Evolutionary conservation across 1,284 basidiomycete species (phyloP), one percentile per base, ranked within the genome.

Genomic region (Cutaneotrichosporon dermatis): DNA sequence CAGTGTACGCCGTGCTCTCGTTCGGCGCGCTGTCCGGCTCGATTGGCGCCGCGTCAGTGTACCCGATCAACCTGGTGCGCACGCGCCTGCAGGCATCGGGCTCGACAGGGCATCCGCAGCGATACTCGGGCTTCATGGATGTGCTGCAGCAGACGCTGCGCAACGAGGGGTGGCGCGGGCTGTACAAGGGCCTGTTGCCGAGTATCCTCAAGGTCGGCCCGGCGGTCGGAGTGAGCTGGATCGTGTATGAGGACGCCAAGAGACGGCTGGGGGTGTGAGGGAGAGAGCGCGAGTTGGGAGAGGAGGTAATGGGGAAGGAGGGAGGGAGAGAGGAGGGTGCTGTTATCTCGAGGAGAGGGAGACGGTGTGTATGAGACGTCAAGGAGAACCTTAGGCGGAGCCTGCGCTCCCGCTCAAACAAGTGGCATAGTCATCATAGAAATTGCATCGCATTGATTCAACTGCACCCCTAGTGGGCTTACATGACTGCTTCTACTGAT

Each of bases 31-130:
- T 93, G 64, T 93, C 90, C 9, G 92, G 92, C 39, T 89, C 88
- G 58, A 88, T 94, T 48, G 92, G 92, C n/a, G 91, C 92, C 6
- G 90, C 89, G 48, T 89, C 85, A 63, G 92, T 95, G 41, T 96
- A 94, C 76, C 92, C 90, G 6, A 81, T 95, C 65, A 98, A 96
- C 78, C 83, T 99, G 42, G 88, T 99, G 16, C 85, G 95, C 35
- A 99, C 96, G 9, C 86, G 95, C 51, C 76, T 99, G 60, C 96
- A 99, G 79, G 96, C 96, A 2, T 93, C 92, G 0, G 96, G 96
- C 1, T 94, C 91, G 1, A 85, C 89, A 0, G 91, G 92, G 1
- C 93, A 97, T 74, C 92, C 92, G 2, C 88, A 93, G 66, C 82
- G 80, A 13, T 99, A 99, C 77, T 85, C 83, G 3, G 93, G 94